Evolutionary conservation across 2,329 filamentous ascomycete genomes (phyloP).

Genomic region (Fusarium equiseti): DNA sequence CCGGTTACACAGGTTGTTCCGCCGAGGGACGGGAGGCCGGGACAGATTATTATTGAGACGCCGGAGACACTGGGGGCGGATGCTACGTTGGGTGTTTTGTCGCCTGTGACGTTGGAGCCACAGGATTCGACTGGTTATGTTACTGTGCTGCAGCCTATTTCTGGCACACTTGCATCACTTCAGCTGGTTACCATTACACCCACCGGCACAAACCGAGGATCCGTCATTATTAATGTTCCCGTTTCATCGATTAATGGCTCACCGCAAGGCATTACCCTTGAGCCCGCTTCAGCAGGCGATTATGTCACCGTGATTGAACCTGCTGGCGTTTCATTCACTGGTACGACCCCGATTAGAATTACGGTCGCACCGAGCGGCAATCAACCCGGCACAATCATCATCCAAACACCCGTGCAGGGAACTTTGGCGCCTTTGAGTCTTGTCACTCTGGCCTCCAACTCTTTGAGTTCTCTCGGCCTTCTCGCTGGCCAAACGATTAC

Average conservation of each 20-base stretch:
- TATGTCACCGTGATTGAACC: slow-evolving; percentile 38
- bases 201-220: slow-evolving; percentile 33
- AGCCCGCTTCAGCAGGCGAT: slow-evolving; percentile 15
- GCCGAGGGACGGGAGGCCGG: slow-evolving; percentile 19
- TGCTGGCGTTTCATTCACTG: slow-evolving; percentile 9
- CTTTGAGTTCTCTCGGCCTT: neutral
- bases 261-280: slow-evolving; percentile 13
- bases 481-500: slow-evolving; percentile 30
- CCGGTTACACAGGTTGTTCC: slow-evolving; percentile 35
- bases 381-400: slow-evolving; percentile 33
- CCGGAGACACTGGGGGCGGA: slow-evolving; percentile 25
- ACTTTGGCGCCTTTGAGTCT: neutral
- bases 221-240: slow-evolving; percentile 38
- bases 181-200: slow-evolving; percentile 31
- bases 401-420: slow-evolving; percentile 30
- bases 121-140: slow-evolving; percentile 23
- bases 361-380: slow-evolving; percentile 32
- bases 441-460: accelerated
- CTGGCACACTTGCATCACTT: slow-evolving; percentile 4
- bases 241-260: neutral
- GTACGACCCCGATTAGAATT: slow-evolving; percentile 2
- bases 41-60: slow-evolving; percentile 41
- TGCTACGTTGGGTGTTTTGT: neutral
- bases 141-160: slow-evolving; percentile 33
- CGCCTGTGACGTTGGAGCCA: slow-evolving; percentile 30